Evolutionary conservation across 169 alveolate genomes (phyloP).

Genomic region (Toxoplasma gondii): DNA sequence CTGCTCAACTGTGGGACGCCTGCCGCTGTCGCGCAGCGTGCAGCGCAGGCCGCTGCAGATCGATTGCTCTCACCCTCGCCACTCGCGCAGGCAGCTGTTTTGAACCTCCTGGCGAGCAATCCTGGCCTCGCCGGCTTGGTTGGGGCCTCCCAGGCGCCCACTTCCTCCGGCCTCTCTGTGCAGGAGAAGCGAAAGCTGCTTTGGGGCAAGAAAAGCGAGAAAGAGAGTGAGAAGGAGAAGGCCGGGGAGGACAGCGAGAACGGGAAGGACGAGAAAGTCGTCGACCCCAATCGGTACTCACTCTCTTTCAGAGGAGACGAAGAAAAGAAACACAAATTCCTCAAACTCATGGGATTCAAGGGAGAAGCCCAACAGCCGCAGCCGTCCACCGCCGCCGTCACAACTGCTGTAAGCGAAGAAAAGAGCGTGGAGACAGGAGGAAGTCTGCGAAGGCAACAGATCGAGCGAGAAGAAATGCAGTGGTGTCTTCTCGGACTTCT

Average conservation of each 20-base stretch:
- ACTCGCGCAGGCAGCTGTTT: neutral
- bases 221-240: neutral
- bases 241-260: neutral
- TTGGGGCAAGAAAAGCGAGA: conserved; percentile 32
- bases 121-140: neutral
- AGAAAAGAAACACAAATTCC: conserved; percentile 47
- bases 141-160: neutral
- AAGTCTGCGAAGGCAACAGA: neutral
- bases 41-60: conserved; percentile 12
- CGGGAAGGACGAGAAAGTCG: conserved; percentile 17
- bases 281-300: conserved; percentile 52
- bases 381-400: neutral
- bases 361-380: neutral
- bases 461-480: neutral
- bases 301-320: conserved; percentile 26
- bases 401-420: neutral
- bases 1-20: neutral
- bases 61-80: neutral
- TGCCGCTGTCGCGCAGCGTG: conserved; percentile 2
- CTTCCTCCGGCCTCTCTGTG: conserved; percentile 17
- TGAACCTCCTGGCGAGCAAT: neutral
- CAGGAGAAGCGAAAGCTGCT: conserved; percentile 50
- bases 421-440: neutral
- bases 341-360: conserved; percentile 53
- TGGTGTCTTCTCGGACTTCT: too few species aligned